These are phyloP conservation scores for Lactarius akahatsu DNA, from an alignment of 768 basidiomycete genomes.

Conservation along the genomic window DNA sequence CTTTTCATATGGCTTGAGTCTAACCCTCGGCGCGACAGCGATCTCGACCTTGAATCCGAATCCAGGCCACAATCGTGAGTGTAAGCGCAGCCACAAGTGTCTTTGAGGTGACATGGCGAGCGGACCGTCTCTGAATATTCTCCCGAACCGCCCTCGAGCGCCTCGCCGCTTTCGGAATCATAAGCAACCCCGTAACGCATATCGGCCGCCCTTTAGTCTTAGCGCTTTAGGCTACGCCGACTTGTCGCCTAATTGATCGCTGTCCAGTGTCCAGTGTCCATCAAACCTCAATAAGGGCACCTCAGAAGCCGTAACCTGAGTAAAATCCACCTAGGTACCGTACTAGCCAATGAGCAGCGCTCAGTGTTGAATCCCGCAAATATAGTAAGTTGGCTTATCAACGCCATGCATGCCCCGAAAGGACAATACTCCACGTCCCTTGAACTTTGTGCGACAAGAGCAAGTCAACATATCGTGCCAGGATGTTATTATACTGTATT, in stretches of 20 bases:
- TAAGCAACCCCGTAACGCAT: background rate
- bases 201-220: background rate
- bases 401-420: background rate
- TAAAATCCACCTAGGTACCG: background rate
- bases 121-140: background rate
- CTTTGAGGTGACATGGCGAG: background rate
- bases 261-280: background rate
- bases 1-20: background rate
- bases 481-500: too few species aligned
- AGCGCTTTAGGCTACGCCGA: background rate
- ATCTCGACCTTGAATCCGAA: background rate
- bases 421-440: background rate
- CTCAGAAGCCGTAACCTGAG: background rate
- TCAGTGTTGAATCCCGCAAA: background rate
- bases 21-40: background rate
- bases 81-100: background rate
- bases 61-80: background rate
- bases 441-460: background rate
- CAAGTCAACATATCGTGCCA: too few species aligned
- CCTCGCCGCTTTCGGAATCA: too few species aligned
- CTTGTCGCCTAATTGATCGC: background rate
- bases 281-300: background rate
- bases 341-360: background rate
- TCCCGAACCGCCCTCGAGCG: background rate
- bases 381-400: conserved; percentile 2